These are phyloP conservation scores for Begonia fuchsioides DNA, from an alignment of 306 rosid genomes.

Conservation along the genomic window DNA sequence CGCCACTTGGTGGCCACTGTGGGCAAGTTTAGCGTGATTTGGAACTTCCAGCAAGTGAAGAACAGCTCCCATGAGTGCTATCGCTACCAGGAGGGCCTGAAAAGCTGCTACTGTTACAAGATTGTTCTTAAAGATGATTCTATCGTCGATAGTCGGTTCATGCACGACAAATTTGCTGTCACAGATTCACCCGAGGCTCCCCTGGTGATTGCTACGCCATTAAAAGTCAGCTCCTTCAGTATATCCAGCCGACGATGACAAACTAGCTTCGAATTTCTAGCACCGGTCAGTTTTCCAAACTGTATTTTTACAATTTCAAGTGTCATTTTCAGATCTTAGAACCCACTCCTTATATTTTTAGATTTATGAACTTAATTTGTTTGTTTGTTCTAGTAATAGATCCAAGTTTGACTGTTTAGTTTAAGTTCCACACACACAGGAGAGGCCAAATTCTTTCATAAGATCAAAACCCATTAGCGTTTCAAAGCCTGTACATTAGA, in stretches of 20 bases:
- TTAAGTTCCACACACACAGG: too few species aligned
- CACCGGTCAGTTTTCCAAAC: neutral
- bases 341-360: too few species aligned
- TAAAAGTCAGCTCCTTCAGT: constrained; percentile 76
- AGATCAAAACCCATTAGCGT: too few species aligned
- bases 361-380: too few species aligned
- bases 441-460: too few species aligned
- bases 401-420: too few species aligned
- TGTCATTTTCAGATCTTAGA: too few species aligned
- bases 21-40: constrained; percentile 87
- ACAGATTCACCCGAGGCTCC: constrained; percentile 87
- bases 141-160: constrained; percentile 77
- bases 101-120: constrained; percentile 91
- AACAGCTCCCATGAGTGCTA: constrained; percentile 77
- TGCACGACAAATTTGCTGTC: constrained; percentile 79
- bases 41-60: constrained; percentile 89
- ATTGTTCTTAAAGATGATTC: constrained; percentile 82
- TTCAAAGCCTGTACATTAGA: too few species aligned
- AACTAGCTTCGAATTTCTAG: neutral
- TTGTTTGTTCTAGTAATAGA: too few species aligned
- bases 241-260: constrained; percentile 61
- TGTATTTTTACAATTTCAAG: too few species aligned
- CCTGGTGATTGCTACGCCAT: constrained; percentile 70
- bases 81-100: constrained; percentile 63
- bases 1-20: constrained; percentile 86